These are phyloP conservation scores for Xanthoconium purpureum DNA, from an alignment of 768 basidiomycete genomes.

Conservation along the genomic window DNA sequence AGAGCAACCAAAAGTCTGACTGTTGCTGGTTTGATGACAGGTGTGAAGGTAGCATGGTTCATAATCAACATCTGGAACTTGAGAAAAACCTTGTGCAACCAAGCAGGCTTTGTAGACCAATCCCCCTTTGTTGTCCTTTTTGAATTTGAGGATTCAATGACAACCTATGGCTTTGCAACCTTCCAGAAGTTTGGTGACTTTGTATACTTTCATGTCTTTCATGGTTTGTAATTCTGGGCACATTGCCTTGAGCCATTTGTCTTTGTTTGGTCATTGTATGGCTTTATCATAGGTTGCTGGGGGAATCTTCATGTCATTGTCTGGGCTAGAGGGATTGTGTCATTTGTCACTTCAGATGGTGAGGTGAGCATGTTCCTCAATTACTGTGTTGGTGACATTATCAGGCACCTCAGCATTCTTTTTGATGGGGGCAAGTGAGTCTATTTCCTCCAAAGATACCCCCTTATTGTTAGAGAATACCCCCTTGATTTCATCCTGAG, in stretches of 20 bases:
- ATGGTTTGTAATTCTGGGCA: too few species aligned
- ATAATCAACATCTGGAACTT: background rate
- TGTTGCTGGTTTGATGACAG: background rate
- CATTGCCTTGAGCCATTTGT: too few species aligned
- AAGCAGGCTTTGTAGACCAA: background rate
- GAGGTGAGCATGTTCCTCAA: background rate
- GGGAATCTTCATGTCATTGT: background rate
- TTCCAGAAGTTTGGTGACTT: too few species aligned
- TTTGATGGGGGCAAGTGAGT: too few species aligned
- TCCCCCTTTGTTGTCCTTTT: background rate
- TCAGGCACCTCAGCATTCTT: background rate
- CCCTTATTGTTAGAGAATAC: too few species aligned
- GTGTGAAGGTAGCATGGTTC: background rate
- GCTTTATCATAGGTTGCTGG: background rate
- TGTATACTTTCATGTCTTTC: too few species aligned
- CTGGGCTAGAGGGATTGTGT: background rate
- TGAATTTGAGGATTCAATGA: too few species aligned
- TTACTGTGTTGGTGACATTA: too few species aligned
- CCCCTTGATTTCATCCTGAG: too few species aligned
- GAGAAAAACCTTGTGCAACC: background rate
- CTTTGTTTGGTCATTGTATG: background rate
- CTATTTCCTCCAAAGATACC: too few species aligned
- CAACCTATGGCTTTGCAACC: too few species aligned
- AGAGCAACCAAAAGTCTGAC: background rate
- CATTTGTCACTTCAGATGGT: background rate